Conservation (phyloP, 192 early-diverging fungal species). For the Entomortierella chlamydospora region DNA sequence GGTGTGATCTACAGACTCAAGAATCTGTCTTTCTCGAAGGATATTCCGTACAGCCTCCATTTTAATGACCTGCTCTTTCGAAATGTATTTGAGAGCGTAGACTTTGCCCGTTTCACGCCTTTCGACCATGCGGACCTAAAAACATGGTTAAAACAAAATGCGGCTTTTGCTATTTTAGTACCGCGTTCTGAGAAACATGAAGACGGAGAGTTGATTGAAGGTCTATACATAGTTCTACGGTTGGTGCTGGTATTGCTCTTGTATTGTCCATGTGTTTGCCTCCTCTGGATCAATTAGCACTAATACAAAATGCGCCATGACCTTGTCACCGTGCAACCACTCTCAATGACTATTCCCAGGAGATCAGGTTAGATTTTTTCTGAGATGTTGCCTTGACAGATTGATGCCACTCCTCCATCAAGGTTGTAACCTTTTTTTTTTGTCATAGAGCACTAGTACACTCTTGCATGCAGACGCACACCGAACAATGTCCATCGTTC, state of each 20-base stretch:
- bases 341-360: too few relatives aligned
- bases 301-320: neutral
- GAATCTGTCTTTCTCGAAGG: conserved; percentile 77
- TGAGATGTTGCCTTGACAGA: too few relatives aligned
- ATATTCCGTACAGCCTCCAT: conserved; percentile 90
- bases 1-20: conserved; percentile 82
- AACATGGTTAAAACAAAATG: neutral
- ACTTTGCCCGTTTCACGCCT: conserved; percentile 74
- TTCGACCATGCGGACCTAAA: conserved; percentile 85
- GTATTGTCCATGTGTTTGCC: neutral
- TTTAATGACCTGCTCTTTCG: conserved; percentile 84
- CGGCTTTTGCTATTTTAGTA: too few relatives aligned
- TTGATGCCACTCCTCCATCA: too few relatives aligned
- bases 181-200: too few relatives aligned
- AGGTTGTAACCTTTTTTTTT: too few relatives aligned
- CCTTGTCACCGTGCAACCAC: too few relatives aligned
- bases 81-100: conserved; percentile 92
- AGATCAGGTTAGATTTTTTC: too few relatives aligned
- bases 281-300: neutral
- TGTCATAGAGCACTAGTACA: too few relatives aligned
- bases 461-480: too few relatives aligned
- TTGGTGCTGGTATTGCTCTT: too few relatives aligned
- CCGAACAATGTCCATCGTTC: too few relatives aligned
- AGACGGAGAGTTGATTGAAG: conserved; percentile 4
- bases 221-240: neutral